Evolutionary conservation across 352 stramenopile species (phyloP).

Genomic region (Globisporangium acanthophoron): DNA sequence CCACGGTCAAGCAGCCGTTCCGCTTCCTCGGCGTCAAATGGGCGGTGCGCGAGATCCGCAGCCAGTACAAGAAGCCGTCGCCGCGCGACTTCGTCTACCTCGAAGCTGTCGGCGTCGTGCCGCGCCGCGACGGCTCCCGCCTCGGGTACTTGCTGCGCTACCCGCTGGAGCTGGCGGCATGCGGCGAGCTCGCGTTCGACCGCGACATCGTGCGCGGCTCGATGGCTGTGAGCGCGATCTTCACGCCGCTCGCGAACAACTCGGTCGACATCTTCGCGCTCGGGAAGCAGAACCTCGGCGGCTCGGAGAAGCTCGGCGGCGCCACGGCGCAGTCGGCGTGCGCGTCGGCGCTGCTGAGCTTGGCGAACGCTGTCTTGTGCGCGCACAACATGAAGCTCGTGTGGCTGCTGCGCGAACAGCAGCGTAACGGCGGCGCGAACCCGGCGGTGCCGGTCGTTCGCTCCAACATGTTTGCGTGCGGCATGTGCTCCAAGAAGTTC

Average conservation of each 20-base stretch:
- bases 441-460: background rate
- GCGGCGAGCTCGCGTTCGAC: background rate
- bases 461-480: constrained; percentile 12
- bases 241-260: constrained; percentile 9
- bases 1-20: constrained; percentile 21
- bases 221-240: constrained; percentile 7
- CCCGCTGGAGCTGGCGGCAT: constrained; percentile 7
- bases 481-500: constrained; percentile 23
- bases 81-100: constrained; percentile 25
- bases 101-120: constrained; percentile 4
- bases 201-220: constrained; percentile 1
- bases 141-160: constrained; percentile 14
- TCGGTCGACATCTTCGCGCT: constrained; percentile 12
- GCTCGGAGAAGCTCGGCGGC: background rate
- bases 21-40: constrained; percentile 28
- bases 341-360: constrained; percentile 12
- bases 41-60: constrained; percentile 16
- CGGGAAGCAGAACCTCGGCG: background rate
- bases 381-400: constrained; percentile 31
- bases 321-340: background rate
- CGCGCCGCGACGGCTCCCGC: constrained; percentile 3
- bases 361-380: constrained; percentile 13
- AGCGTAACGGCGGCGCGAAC: constrained; percentile 10
- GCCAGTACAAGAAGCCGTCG: constrained; percentile 12
- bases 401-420: constrained; percentile 14